A percentile compares a stretch with the other conserved stretches of the same genome.
phyloP scores from a whole-genome alignment of 75 land plant genomes.

The Picea glauca region DNA sequence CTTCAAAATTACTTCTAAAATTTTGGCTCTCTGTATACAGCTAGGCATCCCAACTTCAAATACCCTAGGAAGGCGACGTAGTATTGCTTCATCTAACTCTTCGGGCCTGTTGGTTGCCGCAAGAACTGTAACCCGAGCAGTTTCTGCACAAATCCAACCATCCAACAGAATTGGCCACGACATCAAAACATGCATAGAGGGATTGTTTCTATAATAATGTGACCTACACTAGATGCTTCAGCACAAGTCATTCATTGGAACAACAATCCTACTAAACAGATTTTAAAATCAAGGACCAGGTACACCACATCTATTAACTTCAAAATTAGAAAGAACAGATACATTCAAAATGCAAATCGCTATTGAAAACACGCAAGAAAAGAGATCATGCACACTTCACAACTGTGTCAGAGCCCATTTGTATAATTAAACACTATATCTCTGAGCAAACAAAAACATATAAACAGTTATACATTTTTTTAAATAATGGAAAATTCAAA shows the following conservation, averaged over 20 bases:
- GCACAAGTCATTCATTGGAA: not conserved
- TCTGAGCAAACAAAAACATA: too few relatives aligned
- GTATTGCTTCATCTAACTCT: constrained; percentile 97
- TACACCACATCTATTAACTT: not conserved
- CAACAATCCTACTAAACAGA: not conserved
- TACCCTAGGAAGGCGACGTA: constrained; percentile 84
- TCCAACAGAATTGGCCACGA: not conserved
- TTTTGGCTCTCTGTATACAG: constrained; percentile 64
- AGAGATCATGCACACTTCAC: not conserved
- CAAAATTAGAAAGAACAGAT: not conserved
- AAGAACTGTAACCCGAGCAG: constrained; percentile 95
- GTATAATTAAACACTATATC: not conserved
- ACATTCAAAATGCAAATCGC: not conserved
- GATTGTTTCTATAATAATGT: not conserved
- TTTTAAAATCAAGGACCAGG: not conserved
- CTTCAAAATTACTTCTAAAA: constrained; percentile 80
- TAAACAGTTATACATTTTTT: too few relatives aligned
- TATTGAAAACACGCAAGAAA: not conserved
- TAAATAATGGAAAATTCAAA: too few relatives aligned
- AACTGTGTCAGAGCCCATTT: not conserved
- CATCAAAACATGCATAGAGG: not conserved
- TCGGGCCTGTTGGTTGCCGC: constrained; percentile 99
- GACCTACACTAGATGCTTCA: not conserved
- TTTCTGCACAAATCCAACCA: constrained; percentile 37
- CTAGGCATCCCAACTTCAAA: constrained; percentile 96